A percentile compares a stretch with the other conserved stretches of the same genome.
These are phyloP conservation scores for Fusarium ambrosium DNA, from an alignment of 2,329 filamentous ascomycete genomes.

Conservation along the genomic window DNA sequence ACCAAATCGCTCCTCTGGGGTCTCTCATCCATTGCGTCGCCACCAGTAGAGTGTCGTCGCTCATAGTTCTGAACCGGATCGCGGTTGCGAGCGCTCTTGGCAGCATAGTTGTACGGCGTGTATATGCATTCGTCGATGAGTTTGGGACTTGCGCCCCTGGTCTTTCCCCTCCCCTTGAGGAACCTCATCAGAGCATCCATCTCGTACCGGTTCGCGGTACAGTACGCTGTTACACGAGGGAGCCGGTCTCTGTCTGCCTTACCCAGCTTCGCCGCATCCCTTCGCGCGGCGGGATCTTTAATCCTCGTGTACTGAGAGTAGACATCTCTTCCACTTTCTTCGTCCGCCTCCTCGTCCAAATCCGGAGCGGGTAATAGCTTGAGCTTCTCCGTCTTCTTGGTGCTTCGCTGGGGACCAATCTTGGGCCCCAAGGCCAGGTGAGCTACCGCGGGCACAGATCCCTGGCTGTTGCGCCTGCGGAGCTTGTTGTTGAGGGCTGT, in stretches of 20 bases:
- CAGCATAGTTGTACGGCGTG: conserved; percentile 85
- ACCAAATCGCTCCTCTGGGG: conserved; percentile 72
- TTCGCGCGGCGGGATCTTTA: conserved; percentile 92
- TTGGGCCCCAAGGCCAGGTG: conserved; percentile 67
- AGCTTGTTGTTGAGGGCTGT: conserved; percentile 89
- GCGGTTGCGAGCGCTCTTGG: conserved; percentile 54
- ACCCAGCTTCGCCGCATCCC: conserved; percentile 91
- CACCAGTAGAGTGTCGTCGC: conserved; percentile 82
- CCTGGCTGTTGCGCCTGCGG: conserved; percentile 86
- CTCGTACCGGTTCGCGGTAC: conserved; percentile 91
- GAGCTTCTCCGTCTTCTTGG: conserved; percentile 95
- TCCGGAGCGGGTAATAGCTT: conserved; percentile 96
- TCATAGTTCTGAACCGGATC: conserved; percentile 66
- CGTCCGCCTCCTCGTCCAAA: conserved; percentile 81
- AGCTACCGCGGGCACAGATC: conserved; percentile 58
- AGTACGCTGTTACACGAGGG: conserved; percentile 95
- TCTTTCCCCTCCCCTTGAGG: conserved; percentile 85
- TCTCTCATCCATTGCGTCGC: conserved; percentile 62
- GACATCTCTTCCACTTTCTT: conserved; percentile 93
- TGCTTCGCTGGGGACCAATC: conserved; percentile 94
- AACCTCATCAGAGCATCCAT: conserved; percentile 92
- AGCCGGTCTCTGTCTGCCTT: conserved; percentile 92
- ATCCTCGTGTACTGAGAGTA: conserved; percentile 98
- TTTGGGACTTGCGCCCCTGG: conserved; percentile 86
- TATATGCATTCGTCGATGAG: conserved; percentile 98